A percentile compares a stretch with the other conserved stretches of the same genome.
Conservation (phyloP, 2,329 filamentous ascomycete genomes). For the Trichoderma sp. region DNA sequence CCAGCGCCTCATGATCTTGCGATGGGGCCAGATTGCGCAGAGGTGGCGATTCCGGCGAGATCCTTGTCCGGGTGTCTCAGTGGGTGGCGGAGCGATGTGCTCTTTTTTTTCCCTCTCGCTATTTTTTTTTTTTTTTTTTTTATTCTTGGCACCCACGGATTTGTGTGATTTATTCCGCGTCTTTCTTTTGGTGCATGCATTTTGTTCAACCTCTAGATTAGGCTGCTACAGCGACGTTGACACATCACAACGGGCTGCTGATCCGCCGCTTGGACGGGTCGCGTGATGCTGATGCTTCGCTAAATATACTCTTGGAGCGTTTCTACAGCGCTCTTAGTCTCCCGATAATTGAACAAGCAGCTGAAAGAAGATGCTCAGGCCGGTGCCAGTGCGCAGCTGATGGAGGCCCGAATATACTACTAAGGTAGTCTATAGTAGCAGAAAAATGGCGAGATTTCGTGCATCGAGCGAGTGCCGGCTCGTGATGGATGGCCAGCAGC, state of each 20-base stretch:
- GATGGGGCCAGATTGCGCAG: not conserved
- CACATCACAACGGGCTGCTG: not conserved
- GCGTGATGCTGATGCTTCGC: not conserved
- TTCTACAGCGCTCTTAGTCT: not conserved
- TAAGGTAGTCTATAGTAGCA: too few species aligned
- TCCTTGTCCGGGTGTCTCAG: not conserved
- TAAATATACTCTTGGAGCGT: not conserved
- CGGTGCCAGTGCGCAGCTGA: slow-evolving; percentile 6
- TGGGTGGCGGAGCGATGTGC: slow-evolving; percentile 2
- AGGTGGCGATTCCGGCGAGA: not conserved
- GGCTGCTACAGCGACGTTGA: not conserved
- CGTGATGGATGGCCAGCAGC: not conserved
- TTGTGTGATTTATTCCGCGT: not conserved
- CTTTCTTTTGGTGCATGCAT: not conserved
- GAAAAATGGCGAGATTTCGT: slow-evolving; percentile 12
- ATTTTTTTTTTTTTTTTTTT: too few species aligned
- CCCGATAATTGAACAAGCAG: not conserved
- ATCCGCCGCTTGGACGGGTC: not conserved
- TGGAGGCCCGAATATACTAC: not conserved
- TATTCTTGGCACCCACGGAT: not conserved
- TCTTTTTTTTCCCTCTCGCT: not conserved
- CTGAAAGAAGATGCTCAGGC: not conserved
- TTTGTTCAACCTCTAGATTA: not conserved
- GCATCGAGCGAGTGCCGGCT: slow-evolving; percentile 19
- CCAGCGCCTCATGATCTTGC: slow-evolving; percentile 21